phyloP scores from a whole-genome alignment of 176 grass and related monocot genomes.

The Pontederia paniculata region DNA sequence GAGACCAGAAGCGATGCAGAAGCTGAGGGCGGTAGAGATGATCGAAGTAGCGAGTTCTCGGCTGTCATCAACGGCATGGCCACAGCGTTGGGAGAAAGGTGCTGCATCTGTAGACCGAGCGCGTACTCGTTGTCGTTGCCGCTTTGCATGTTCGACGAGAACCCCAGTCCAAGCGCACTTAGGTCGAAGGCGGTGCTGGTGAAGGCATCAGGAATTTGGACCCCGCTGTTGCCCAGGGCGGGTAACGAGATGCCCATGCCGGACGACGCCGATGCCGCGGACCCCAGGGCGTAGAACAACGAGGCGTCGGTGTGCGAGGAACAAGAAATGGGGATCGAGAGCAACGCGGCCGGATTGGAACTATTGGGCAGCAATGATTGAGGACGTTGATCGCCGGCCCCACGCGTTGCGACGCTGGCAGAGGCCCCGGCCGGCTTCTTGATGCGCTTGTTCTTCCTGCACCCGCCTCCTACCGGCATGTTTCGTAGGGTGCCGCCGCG shows the following conservation, averaged over 20 bases:
- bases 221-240: background rate
- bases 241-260: background rate
- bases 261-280: too few relatives aligned
- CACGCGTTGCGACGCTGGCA: too few relatives aligned
- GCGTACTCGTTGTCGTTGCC: background rate
- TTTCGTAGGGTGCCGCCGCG: conserved; percentile 15
- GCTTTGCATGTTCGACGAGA: background rate
- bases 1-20: conserved; percentile 3
- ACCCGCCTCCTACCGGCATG: conserved; percentile 14
- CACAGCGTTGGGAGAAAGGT: background rate
- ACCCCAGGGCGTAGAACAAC: background rate
- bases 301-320: background rate
- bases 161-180: background rate
- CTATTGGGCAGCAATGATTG: background rate
- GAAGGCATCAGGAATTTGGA: background rate
- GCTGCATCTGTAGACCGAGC: background rate
- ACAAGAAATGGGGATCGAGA: background rate
- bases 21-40: too few relatives aligned
- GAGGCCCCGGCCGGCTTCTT: conserved; percentile 4
- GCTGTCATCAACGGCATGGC: background rate
- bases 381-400: background rate
- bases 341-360: background rate
- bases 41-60: background rate
- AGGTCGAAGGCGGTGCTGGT: conserved; percentile 1
- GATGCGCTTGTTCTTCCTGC: conserved; percentile 13